Percentiles rank a stretch among this genome's conserved stretches.
Evolutionary conservation across 1,284 basidiomycete species (phyloP).

Genomic region (Kalmanozyma brasiliensis): DNA sequence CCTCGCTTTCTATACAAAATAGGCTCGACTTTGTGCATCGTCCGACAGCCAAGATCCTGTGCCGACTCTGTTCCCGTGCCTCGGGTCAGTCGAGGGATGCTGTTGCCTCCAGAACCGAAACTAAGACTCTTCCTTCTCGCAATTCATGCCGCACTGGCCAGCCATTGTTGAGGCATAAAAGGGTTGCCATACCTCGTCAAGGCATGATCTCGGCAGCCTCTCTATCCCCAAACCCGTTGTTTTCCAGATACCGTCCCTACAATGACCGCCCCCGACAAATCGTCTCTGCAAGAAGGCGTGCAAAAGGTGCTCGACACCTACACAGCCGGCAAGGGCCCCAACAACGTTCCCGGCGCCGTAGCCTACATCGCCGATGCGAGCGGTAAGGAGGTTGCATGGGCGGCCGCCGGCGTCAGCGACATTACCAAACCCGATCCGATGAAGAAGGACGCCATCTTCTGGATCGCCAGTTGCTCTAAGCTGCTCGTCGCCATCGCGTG

Average conservation of each 20-base stretch:
- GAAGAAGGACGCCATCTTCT: slow-evolving; percentile 49
- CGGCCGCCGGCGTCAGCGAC: slow-evolving; percentile 34
- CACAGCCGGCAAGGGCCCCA: slow-evolving; percentile 14
- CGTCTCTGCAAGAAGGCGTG: slow-evolving; percentile 10
- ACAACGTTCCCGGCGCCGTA: slow-evolving; percentile 38
- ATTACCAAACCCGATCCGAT: slow-evolving; percentile 34
- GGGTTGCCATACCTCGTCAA: background rate
- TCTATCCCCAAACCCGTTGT: background rate
- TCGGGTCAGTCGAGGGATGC: background rate
- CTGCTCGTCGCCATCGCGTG: slow-evolving; percentile 63
- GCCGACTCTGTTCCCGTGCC: background rate
- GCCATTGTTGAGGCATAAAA: no score
- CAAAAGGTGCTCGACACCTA: slow-evolving; percentile 23
- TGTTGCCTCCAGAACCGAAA: no score
- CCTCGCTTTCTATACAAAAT: no score
- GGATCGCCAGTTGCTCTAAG: slow-evolving; percentile 64
- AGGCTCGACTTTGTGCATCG: no score
- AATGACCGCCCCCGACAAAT: slow-evolving; percentile 10
- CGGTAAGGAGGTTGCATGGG: slow-evolving; percentile 49
- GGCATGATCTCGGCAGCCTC: no score
- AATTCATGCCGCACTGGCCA: background rate
- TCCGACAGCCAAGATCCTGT: no score
- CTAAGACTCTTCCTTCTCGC: slow-evolving; percentile 2
- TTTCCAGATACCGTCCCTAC: background rate
- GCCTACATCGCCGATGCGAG: slow-evolving; percentile 44